These are phyloP conservation scores for Sordariomycetes sp. DNA, from an alignment of 2,329 filamentous ascomycete genomes.

Conservation along the genomic window DNA sequence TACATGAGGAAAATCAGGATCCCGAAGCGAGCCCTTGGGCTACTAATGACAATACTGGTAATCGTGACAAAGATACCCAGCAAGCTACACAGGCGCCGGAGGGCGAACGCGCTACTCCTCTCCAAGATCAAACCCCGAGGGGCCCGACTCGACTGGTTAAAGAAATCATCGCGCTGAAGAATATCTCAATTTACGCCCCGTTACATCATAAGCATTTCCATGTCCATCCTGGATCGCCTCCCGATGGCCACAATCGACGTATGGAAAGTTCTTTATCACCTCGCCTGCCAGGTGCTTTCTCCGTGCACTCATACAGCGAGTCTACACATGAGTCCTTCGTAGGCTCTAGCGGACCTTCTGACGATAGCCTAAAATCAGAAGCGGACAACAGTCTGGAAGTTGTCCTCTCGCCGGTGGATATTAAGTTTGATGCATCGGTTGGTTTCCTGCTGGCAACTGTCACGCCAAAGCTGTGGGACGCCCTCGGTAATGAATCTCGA, in stretches of 20 bases:
- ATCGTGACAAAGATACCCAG: background rate
- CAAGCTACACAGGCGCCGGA: background rate
- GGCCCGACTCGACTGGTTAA: constrained; percentile 41
- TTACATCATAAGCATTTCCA: constrained; percentile 31
- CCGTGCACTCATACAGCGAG: constrained; percentile 22
- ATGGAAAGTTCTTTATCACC: background rate
- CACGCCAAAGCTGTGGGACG: constrained; percentile 31
- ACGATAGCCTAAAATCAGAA: constrained; percentile 1
- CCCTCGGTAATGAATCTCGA: constrained; percentile 18
- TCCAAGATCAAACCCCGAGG: constrained; percentile 19
- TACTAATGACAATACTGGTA: background rate
- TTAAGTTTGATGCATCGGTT: constrained; percentile 43
- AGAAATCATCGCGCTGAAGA: constrained; percentile 34
- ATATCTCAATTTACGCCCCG: constrained; percentile 41
- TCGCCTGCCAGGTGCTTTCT: constrained; percentile 43
- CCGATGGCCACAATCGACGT: constrained; percentile 3
- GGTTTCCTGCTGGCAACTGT: constrained; percentile 40
- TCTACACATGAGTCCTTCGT: constrained; percentile 1
- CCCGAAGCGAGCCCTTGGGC: background rate
- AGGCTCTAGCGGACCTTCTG: background rate
- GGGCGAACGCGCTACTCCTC: background rate
- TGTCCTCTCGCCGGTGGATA: constrained; percentile 32
- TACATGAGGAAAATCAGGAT: background rate
- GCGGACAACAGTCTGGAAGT: constrained; percentile 30
- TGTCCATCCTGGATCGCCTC: constrained; percentile 15